phyloP scores from a whole-genome alignment of 306 rosid genomes.

The Bauhinia variegata region DNA sequence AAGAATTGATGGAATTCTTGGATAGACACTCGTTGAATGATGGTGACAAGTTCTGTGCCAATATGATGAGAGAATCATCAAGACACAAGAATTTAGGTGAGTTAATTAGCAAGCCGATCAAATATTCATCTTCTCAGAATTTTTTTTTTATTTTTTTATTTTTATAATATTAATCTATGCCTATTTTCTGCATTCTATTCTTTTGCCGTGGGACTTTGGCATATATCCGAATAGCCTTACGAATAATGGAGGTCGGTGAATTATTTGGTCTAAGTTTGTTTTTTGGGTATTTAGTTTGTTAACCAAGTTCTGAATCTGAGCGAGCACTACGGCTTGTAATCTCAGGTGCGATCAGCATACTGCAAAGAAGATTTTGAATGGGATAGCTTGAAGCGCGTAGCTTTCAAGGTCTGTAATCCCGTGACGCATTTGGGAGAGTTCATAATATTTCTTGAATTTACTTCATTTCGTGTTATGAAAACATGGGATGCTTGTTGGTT shows the following conservation, averaged over 20 bases:
- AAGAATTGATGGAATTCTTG: constrained; percentile 80
- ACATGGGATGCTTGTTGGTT: constrained; percentile 26
- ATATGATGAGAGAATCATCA: constrained; percentile 84
- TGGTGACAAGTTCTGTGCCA: constrained; percentile 86
- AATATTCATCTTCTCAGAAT: background rate
- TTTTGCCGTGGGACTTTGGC: constrained; percentile 19
- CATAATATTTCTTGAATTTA: background rate
- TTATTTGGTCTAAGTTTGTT: constrained; percentile 11
- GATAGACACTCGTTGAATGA: constrained; percentile 70
- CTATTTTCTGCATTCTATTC: too few species aligned
- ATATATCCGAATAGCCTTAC: constrained; percentile 65
- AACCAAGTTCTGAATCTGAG: constrained; percentile 11
- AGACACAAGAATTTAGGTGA: constrained; percentile 81
- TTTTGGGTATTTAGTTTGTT: constrained; percentile 17
- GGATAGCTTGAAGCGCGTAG: constrained; percentile 75
- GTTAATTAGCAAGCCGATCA: background rate
- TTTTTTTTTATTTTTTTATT: too few species aligned
- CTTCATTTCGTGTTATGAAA: constrained; percentile 9
- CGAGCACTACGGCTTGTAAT: constrained; percentile 9
- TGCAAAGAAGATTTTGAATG: constrained; percentile 89
- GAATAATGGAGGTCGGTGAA: constrained; percentile 79
- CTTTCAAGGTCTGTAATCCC: constrained; percentile 58
- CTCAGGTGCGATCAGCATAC: constrained; percentile 85
- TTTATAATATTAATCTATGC: too few species aligned
- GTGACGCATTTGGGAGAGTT: background rate